Evolutionary conservation across 768 basidiomycete species (phyloP).

Genomic region (Mycena galopus): DNA sequence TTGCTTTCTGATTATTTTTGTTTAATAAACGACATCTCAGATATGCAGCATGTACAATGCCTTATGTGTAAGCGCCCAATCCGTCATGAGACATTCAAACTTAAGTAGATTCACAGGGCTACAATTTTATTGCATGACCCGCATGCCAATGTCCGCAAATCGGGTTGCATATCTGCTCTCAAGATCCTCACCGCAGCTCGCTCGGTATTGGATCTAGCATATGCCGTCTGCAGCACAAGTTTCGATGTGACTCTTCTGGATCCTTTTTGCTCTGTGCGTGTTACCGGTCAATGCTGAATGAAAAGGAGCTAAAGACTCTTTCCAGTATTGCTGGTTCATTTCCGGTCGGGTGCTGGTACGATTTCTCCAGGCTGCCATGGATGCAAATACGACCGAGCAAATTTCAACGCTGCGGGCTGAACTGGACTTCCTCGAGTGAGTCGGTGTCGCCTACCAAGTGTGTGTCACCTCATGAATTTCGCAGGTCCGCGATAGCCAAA

Average conservation of each 20-base stretch:
- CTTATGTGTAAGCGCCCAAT: slow-evolving; percentile 51
- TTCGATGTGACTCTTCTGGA: slow-evolving; percentile 80
- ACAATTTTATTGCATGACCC: slow-evolving; percentile 82
- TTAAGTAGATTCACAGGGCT: slow-evolving; percentile 56
- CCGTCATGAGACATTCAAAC: neutral
- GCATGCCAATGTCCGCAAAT: slow-evolving; percentile 70
- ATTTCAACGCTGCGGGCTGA: slow-evolving; percentile 71
- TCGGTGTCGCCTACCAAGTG: slow-evolving; percentile 27
- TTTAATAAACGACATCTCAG: slow-evolving; percentile 13
- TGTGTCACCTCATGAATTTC: slow-evolving; percentile 3
- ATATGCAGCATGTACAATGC: slow-evolving; percentile 56
- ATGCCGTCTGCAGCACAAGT: slow-evolving; percentile 76
- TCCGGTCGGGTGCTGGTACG: slow-evolving; percentile 75
- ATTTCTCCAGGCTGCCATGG: slow-evolving; percentile 74
- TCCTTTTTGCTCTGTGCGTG: slow-evolving; percentile 74
- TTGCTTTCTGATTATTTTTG: neutral
- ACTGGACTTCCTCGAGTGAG: slow-evolving; percentile 77
- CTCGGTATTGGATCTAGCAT: slow-evolving; percentile 75
- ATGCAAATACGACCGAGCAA: slow-evolving; percentile 69
- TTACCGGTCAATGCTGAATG: neutral
- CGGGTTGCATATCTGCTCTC: slow-evolving; percentile 76
- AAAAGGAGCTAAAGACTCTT: neutral
- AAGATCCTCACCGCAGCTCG: slow-evolving; percentile 78
- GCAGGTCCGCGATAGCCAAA: slow-evolving; percentile 69
- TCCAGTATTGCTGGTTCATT: slow-evolving; percentile 77